Evolutionary conservation across 108 stramenopile species (phyloP).

Genomic region (Pelagomonas calceolata): DNA sequence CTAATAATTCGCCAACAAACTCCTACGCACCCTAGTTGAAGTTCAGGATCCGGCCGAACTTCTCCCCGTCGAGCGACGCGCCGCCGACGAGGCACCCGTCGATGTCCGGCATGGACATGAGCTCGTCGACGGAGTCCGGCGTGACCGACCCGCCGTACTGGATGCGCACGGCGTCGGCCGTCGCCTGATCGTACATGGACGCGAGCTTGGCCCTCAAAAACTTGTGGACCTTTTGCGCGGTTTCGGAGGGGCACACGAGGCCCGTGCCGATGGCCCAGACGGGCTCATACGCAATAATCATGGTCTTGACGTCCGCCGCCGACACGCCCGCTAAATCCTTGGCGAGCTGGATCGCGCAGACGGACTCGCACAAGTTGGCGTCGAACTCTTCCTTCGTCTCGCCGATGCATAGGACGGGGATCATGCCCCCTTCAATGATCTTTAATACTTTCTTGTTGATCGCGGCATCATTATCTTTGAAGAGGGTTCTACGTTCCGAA

Average conservation of each 20-base stretch:
- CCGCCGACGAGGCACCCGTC: constrained; percentile 94
- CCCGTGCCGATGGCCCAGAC: constrained; percentile 41
- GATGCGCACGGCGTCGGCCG: constrained; percentile 64
- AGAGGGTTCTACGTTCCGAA: constrained; percentile 51
- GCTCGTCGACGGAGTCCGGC: constrained; percentile 77
- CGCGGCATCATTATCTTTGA: constrained; percentile 42
- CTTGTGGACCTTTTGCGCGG: constrained; percentile 68
- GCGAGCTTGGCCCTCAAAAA: constrained; percentile 60
- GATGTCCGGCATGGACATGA: constrained; percentile 83
- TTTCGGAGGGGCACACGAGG: constrained; percentile 38
- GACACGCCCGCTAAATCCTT: constrained; percentile 29
- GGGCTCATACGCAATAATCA: constrained; percentile 36
- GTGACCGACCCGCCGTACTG: constrained; percentile 86
- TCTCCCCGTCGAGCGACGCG: constrained; percentile 68
- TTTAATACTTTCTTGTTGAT: constrained; percentile 46
- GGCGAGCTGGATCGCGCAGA: constrained; percentile 34
- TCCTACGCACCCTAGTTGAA: constrained; percentile 30
- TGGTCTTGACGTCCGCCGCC: constrained; percentile 26
- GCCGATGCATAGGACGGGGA: constrained; percentile 58
- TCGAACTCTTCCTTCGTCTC: constrained; percentile 53
- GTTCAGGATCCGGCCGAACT: constrained; percentile 84
- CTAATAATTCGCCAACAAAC: no score
- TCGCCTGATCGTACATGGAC: constrained; percentile 60
- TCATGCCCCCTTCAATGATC: constrained; percentile 29
- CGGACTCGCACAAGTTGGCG: constrained; percentile 16